Evolutionary conservation across 1,284 basidiomycete genomes (phyloP).

Genomic region (Fomitopsis pinicola): DNA sequence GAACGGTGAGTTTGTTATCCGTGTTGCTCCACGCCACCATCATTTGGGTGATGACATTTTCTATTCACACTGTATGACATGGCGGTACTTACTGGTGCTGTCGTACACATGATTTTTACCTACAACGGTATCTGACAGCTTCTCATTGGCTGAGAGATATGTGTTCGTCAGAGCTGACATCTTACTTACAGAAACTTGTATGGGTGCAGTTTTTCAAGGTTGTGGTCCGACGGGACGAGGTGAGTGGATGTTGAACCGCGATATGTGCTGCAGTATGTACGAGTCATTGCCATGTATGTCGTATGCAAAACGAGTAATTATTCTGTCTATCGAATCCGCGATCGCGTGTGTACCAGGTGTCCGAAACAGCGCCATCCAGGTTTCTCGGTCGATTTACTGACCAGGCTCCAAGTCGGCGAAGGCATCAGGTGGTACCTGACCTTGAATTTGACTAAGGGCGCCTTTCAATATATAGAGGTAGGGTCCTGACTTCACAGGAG

Average conservation of each 20-base stretch:
- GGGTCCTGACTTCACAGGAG: constrained; percentile 65
- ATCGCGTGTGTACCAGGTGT: too few relatives aligned
- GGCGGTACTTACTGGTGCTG: constrained; percentile 25
- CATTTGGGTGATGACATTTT: constrained; percentile 21
- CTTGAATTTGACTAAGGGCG: constrained; percentile 73
- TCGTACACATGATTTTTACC: constrained; percentile 33
- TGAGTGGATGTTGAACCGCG: too few relatives aligned
- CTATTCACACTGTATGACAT: constrained; percentile 48
- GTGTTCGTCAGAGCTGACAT: neutral
- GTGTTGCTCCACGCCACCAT: neutral
- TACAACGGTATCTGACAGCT: constrained; percentile 63
- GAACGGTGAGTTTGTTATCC: neutral
- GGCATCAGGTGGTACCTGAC: constrained; percentile 71
- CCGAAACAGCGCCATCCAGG: too few relatives aligned
- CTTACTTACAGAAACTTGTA: neutral
- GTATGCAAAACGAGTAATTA: too few relatives aligned
- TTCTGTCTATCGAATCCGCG: too few relatives aligned
- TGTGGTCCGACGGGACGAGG: too few relatives aligned
- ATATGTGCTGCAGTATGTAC: too few relatives aligned
- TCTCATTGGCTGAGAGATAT: constrained; percentile 3
- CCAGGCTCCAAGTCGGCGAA: constrained; percentile 51
- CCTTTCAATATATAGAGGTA: constrained; percentile 73
- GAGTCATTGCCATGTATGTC: too few relatives aligned
- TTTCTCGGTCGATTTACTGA: too few relatives aligned
- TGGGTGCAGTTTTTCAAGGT: too few relatives aligned